Conservation (phyloP, 164 flowering plant genomes). For the Macadamia tetraphylla region DNA sequence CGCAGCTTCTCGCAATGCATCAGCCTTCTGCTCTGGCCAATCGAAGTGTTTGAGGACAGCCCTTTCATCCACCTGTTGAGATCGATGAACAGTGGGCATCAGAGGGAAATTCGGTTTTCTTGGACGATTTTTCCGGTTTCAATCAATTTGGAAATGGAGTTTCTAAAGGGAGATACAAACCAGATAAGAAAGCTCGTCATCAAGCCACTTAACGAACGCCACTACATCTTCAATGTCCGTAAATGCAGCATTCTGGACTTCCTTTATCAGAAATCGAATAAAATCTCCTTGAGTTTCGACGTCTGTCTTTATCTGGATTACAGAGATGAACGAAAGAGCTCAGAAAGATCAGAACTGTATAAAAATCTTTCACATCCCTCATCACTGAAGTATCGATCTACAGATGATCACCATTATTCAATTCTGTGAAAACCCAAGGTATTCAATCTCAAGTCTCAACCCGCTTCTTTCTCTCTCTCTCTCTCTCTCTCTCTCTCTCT, state of each 20-base stretch:
- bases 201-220: conserved; percentile 93
- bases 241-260: conserved; percentile 76
- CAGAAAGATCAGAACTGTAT: neutral
- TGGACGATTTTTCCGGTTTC: too few species aligned
- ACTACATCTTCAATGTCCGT: conserved; percentile 82
- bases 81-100: neutral
- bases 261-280: conserved; percentile 79
- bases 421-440: too few species aligned
- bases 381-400: too few species aligned
- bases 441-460: too few species aligned
- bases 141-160: neutral
- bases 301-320: conserved; percentile 78
- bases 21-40: conserved; percentile 98
- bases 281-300: conserved; percentile 95
- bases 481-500: too few species aligned
- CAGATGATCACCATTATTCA: too few species aligned
- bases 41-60: conserved; percentile 94
- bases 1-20: conserved; percentile 93
- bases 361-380: too few species aligned
- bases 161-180: conserved; percentile 22
- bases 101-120: neutral
- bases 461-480: too few species aligned
- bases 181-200: conserved; percentile 91
- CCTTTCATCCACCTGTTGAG: conserved; percentile 82
- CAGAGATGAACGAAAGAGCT: neutral